These are phyloP conservation scores for Voacanga thouarsii DNA, from an alignment of 257 asterid genomes.

Conservation along the genomic window DNA sequence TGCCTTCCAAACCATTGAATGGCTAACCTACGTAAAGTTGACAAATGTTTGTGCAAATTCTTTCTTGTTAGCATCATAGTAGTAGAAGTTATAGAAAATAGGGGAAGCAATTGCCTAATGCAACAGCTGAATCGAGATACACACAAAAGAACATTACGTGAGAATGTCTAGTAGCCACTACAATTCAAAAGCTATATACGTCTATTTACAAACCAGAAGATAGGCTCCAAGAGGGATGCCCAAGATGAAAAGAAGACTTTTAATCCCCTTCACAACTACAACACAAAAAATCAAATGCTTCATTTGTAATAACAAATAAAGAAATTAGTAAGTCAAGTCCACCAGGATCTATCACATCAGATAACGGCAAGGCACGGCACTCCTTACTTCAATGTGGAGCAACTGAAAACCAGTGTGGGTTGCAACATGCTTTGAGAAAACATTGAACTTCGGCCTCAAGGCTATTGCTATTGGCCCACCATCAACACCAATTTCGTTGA, in stretches of 20 bases:
- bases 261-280: conserved; percentile 63
- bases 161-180: neutral
- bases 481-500: conserved; percentile 71
- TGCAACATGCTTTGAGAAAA: no score
- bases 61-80: conserved; percentile 75
- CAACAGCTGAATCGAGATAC: conserved; percentile 43
- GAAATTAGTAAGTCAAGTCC: neutral
- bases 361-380: no score
- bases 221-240: conserved; percentile 83
- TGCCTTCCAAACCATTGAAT: neutral
- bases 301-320: conserved; percentile 41
- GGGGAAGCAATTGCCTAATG: conserved; percentile 75
- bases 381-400: conserved; percentile 74
- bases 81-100: conserved; percentile 84
- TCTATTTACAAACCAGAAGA: conserved; percentile 51
- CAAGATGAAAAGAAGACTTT: conserved; percentile 78
- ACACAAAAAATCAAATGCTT: conserved; percentile 70
- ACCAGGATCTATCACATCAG: no score
- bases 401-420: conserved; percentile 57
- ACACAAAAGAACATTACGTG: neutral
- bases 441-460: no score
- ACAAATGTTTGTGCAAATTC: conserved; percentile 62
- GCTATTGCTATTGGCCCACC: conserved; percentile 89
- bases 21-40: conserved; percentile 76
- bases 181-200: conserved; percentile 4